phyloP scores from a whole-genome alignment of 352 stramenopile species.

The Globisporangium megalacanthum region DNA sequence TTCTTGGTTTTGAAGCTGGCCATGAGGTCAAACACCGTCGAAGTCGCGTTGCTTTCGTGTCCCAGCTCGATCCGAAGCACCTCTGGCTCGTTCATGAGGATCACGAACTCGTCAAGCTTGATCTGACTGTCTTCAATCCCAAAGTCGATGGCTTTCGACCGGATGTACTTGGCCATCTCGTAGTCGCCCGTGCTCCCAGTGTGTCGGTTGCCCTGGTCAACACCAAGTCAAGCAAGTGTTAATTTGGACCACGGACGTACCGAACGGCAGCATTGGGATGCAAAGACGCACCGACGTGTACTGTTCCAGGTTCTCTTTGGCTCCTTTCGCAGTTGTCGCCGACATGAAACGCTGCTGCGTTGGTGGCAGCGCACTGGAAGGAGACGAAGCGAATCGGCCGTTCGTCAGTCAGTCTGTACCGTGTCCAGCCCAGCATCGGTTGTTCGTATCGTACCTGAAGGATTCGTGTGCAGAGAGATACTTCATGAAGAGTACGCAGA shows the following conservation, averaged over 20 bases:
- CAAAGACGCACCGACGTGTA: slow-evolving; percentile 45
- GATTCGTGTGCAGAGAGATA: slow-evolving; percentile 62
- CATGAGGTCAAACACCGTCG: slow-evolving; percentile 25
- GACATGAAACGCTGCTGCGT: slow-evolving; percentile 79
- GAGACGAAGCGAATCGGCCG: background rate
- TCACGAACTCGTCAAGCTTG: slow-evolving; percentile 82
- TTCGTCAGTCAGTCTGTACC: background rate
- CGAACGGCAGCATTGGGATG: background rate
- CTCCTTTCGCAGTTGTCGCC: slow-evolving; percentile 54
- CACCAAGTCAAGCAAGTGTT: background rate
- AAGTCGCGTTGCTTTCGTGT: slow-evolving; percentile 1
- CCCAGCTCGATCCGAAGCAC: slow-evolving; percentile 43
- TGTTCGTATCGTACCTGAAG: slow-evolving; percentile 39
- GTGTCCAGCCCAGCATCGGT: background rate
- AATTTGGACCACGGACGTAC: background rate
- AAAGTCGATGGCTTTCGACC: slow-evolving; percentile 60
- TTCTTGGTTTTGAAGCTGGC: slow-evolving; percentile 27
- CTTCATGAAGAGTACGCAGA: slow-evolving; percentile 62
- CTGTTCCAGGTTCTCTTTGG: slow-evolving; percentile 65
- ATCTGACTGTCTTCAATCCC: slow-evolving; percentile 69
- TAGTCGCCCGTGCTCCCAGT: slow-evolving; percentile 57
- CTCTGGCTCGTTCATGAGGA: slow-evolving; percentile 69
- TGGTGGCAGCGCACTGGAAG: slow-evolving; percentile 46
- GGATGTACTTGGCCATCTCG: slow-evolving; percentile 78
- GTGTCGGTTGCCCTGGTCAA: slow-evolving; percentile 36